Evolutionary conservation across 768 basidiomycete genomes (phyloP), one percentile per base, ranked within the genome.

Genomic region (Lactifluus pinguis): DNA sequence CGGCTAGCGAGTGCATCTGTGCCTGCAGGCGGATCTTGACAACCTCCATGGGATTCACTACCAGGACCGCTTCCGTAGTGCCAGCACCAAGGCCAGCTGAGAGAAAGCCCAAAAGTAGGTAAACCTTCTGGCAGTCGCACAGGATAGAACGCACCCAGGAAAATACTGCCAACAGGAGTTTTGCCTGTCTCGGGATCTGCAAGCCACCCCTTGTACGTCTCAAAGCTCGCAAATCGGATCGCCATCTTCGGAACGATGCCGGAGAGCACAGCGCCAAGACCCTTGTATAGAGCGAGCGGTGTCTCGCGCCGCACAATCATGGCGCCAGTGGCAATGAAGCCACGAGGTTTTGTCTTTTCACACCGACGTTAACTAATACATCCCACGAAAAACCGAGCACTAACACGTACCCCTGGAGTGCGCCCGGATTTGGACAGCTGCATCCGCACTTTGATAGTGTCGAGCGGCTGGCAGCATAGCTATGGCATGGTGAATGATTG

Each of bases 401-500:
- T 17, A 29, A 36, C 3, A 86, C 90, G 71, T 73, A 98, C 97
- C 50, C 97, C 97, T 55, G 89, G 83, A 45, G 79, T 72, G 58
- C 78, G 76, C 38, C 93, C 84, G 10, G 93, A 87, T 73, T 77
- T 84, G 60, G 90, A 91, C 59, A 99, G 85, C 76, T 99, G 97
- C 97, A 99, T 99, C n/a, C 97, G 92, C 67, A 98, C 95, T 77
- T 98, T 98, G 79, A 98, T 98, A 29, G 97, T 98, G 72, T 99
- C 97, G 48, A 98, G 84, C 11, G 94, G 94, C 71, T 95, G 94
- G 73, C 94, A 95, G 69, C 72, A 79, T 61, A 91, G 71, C 89
- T 92, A 55, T 32, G 29, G 34, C 9, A 47, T 8, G n/a, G 14
- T 25, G 41, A 6, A 34, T 6, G 36, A 45, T 39, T 41, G 56